A percentile compares a stretch with the other conserved stretches of the same genome.
These are phyloP conservation scores for Plantago rigida DNA, from an alignment of 305 asterid species.

Conservation along the genomic window DNA sequence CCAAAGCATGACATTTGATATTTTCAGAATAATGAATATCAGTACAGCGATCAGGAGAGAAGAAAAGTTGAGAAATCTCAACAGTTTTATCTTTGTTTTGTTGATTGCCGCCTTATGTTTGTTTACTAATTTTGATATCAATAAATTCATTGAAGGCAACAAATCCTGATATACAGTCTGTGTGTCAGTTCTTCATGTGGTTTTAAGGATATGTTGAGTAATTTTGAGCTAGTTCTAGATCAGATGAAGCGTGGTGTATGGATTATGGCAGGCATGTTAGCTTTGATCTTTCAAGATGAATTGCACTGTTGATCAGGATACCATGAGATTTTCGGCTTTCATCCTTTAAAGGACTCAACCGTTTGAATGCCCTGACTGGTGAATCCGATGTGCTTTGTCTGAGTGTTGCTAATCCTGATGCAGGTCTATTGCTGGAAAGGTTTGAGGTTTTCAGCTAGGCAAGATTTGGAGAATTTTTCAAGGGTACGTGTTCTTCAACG, in stretches of 20 bases:
- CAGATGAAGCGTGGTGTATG: too few relatives aligned
- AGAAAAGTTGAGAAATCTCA: too few relatives aligned
- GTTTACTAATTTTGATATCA: too few relatives aligned
- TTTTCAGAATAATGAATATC: not conserved
- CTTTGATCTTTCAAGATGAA: not conserved
- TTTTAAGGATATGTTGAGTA: too few relatives aligned
- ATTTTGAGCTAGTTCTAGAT: too few relatives aligned
- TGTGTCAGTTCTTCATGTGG: too few relatives aligned
- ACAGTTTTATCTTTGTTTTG: too few relatives aligned
- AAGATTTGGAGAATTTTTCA: slow-evolving; percentile 93
- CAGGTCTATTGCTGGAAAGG: slow-evolving; percentile 99
- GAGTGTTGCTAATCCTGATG: slow-evolving; percentile 27
- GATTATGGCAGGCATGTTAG: too few relatives aligned
- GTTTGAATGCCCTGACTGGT: not conserved
- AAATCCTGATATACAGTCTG: too few relatives aligned
- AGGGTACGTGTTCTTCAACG: slow-evolving; percentile 39
- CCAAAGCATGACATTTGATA: not conserved
- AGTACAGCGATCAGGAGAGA: not conserved
- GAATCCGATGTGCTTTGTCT: slow-evolving; percentile 9
- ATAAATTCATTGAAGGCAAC: too few relatives aligned
- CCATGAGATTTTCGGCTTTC: not conserved
- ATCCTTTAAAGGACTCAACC: not conserved
- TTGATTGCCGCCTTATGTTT: too few relatives aligned
- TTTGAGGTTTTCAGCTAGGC: slow-evolving; percentile 89
- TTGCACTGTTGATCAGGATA: not conserved